Evolutionary conservation across 2,329 filamentous ascomycete genomes (phyloP), one percentile per base, ranked within the genome.

Genomic region (Claviceps humidiphila): DNA sequence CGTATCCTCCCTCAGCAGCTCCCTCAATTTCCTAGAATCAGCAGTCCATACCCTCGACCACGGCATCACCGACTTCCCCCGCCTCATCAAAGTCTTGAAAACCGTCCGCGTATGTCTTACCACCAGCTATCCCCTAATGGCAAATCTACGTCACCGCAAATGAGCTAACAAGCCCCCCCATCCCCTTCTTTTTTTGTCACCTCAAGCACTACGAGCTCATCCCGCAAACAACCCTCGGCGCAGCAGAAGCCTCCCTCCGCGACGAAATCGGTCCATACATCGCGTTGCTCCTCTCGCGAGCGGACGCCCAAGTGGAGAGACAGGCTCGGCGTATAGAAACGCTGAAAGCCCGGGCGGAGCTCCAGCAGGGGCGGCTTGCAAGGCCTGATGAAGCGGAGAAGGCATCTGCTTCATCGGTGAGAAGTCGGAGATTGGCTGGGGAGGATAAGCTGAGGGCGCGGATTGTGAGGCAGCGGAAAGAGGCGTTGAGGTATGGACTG

Each of bases 191-290:
- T 20, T 13, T 24, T 24, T 16, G 2, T 44, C 16, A 5, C 5
- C 20, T 44, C 7, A 56, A 94, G 84, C 90, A 95, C 71, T 96
- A 95, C 69, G 90, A 96, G 67, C 82, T 95, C 43, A 87, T 95
- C 59, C 87, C 89, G 16, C 88, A 95, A 65, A 81, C 85, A 13
- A 87, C 87, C 50, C 80, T 96, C 45, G 82, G 84, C 55, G 78
- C 84, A 56, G 90, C 90, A 37, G 90, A 96, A 68, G 76, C 87
- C 58, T 84, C 88, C 4, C 80, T 96, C 17, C 84, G 89, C 60
- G 86, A 88, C 61, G 89, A 95, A 65, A 93, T 95, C 59, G 84
- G 85, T n/a, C 90, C 90, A 8, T 89, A 89, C 66, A 86, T 95
- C 57, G 74, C 83, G 34, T 79, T 82, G 53, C 80, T 96, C 2